Evolutionary conservation across 495 filamentous ascomycete genomes (phyloP).

Genomic region (Astrothelium macrocarpum): DNA sequence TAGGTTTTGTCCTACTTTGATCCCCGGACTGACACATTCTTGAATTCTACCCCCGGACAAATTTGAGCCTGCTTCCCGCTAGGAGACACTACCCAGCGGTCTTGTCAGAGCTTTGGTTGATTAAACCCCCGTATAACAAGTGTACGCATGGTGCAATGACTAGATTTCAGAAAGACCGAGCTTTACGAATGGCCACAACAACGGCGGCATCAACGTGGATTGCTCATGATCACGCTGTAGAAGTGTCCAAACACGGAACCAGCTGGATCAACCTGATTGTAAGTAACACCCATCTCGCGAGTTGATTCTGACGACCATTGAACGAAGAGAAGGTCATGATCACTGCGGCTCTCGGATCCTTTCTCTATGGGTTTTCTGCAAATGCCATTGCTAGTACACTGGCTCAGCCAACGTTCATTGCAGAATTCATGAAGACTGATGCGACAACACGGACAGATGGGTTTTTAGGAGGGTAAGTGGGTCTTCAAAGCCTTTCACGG

Average conservation of each 20-base stretch:
- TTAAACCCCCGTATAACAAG: no score
- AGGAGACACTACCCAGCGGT: no score
- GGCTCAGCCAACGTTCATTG: slow-evolving; percentile 7
- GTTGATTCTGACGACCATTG: no score
- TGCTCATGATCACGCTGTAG: background rate
- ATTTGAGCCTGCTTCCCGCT: no score
- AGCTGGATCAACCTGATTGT: background rate
- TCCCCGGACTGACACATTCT: no score
- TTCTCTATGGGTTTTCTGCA: slow-evolving; percentile 6
- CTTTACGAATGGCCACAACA: background rate
- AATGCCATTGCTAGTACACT: slow-evolving; percentile 12
- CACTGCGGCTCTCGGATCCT: slow-evolving; percentile 7
- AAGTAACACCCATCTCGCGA: no score
- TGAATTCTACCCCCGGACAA: no score
- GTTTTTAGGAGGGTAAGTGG: slow-evolving; percentile 6
- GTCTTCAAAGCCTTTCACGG: background rate
- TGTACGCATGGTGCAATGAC: no score
- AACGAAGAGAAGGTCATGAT: slow-evolving; percentile 3
- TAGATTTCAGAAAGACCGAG: no score
- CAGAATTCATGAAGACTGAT: slow-evolving; percentile 3
- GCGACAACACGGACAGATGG: slow-evolving; percentile 4
- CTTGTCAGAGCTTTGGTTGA: no score
- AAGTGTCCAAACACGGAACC: background rate
- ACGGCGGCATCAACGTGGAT: background rate
- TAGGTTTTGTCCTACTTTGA: no score